These are phyloP conservation scores for Prinsepia uniflora DNA, from an alignment of 306 rosid species.

Conservation along the genomic window DNA sequence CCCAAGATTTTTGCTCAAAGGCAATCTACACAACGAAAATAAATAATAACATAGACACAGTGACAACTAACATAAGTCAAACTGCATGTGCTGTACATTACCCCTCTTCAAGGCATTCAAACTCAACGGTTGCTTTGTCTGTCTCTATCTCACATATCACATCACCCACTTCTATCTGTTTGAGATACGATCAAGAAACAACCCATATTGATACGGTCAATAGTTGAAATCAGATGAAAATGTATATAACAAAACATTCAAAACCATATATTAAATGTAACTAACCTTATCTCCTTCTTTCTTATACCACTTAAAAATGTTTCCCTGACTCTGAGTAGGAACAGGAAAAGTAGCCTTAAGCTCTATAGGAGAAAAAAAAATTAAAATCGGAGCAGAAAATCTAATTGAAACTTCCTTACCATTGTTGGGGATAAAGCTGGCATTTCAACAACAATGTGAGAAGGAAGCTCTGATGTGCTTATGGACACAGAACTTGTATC, in stretches of 20 bases:
- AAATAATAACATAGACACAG: not conserved
- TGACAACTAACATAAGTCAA: not conserved
- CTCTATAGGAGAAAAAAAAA: constrained; percentile 23
- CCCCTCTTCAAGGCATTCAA: constrained; percentile 96
- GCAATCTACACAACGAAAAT: constrained; percentile 1
- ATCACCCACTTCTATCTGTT: constrained; percentile 95
- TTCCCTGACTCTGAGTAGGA: constrained; percentile 76
- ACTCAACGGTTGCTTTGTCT: constrained; percentile 96
- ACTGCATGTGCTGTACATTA: constrained; percentile 29
- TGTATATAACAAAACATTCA: constrained; percentile 8
- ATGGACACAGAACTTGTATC: constrained; percentile 50
- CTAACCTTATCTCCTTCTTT: constrained; percentile 98
- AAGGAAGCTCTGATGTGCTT: constrained; percentile 70
- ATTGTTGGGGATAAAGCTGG: constrained; percentile 97
- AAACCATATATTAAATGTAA: constrained; percentile 28
- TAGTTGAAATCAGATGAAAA: not conserved
- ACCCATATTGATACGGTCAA: not conserved
- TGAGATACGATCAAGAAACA: constrained; percentile 16
- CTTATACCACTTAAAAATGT: constrained; percentile 80
- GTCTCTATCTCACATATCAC: constrained; percentile 98
- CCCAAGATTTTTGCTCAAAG: not conserved
- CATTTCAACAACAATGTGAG: constrained; percentile 76
- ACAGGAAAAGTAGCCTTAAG: constrained; percentile 15
- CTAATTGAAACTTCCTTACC: constrained; percentile 46
- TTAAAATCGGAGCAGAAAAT: constrained; percentile 15